These are phyloP conservation scores for Aspergillus homomorphus DNA, from an alignment of 495 filamentous ascomycete species.

Conservation along the genomic window DNA sequence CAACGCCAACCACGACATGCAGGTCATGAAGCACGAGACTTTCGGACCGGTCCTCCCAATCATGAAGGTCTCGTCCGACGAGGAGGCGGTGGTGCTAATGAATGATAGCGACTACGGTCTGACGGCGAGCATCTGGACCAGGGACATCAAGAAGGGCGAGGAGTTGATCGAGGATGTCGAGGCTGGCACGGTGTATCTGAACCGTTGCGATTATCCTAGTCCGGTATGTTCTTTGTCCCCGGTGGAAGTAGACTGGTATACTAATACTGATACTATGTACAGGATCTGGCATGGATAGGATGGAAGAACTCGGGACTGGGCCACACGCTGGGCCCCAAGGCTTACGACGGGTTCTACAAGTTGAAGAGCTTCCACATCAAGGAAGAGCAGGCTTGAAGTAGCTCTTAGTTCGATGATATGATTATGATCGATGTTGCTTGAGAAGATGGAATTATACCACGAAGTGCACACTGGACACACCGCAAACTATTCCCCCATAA, in stretches of 20 bases:
- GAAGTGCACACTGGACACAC: too few relatives aligned
- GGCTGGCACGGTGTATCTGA: conserved; percentile 95
- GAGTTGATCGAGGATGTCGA: conserved; percentile 77
- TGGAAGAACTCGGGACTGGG: conserved; percentile 97
- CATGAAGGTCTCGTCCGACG: conserved; percentile 83
- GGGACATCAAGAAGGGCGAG: conserved; percentile 75
- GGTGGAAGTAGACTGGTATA: neutral
- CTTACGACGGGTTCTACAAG: conserved; percentile 93
- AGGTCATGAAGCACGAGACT: conserved; percentile 91
- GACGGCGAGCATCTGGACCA: conserved; percentile 98
- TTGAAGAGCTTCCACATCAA: conserved; percentile 95
- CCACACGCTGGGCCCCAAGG: conserved; percentile 81
- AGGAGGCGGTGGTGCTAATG: conserved; percentile 81
- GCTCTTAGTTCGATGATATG: neutral
- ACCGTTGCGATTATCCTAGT: conserved; percentile 88
- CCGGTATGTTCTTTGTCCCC: conserved; percentile 61
- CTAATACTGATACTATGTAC: conserved; percentile 23
- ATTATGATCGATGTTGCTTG: neutral
- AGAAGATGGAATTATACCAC: too few relatives aligned
- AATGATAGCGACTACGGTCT: conserved; percentile 94
- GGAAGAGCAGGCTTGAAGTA: conserved; percentile 36
- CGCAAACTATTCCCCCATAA: too few relatives aligned
- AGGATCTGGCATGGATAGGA: conserved; percentile 97
- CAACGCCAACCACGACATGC: conserved; percentile 80
- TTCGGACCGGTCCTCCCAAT: conserved; percentile 94